Percentiles rank a stretch among this genome's conserved stretches.
phyloP scores from a whole-genome alignment of 2,329 filamentous ascomycete species.

The Westerdykella sp. region DNA sequence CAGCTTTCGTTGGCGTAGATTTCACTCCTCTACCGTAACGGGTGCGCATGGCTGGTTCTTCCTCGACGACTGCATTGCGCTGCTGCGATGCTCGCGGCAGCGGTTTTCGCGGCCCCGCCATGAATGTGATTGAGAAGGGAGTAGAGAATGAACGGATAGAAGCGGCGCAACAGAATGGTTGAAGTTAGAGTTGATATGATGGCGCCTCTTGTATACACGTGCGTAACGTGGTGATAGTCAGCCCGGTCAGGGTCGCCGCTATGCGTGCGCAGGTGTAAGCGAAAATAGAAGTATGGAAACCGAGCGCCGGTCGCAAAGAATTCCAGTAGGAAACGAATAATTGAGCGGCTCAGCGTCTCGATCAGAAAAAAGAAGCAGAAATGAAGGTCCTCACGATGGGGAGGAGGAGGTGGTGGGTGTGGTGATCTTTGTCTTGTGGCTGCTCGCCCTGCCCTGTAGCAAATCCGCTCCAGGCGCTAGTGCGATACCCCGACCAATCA shows the following conservation, averaged over 20 bases:
- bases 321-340: background rate
- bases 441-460: conserved; percentile 15
- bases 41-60: conserved; percentile 29
- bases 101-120: conserved; percentile 22
- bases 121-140: conserved; percentile 4
- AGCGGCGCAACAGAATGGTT: conserved; percentile 8
- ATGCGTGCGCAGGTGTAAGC: conserved; percentile 11
- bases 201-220: conserved; percentile 9
- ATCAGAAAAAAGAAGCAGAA: conserved; percentile 7
- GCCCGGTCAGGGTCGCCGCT: too few species aligned
- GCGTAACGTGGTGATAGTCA: conserved; percentile 5
- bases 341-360: background rate
- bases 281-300: conserved; percentile 16
- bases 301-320: too few species aligned
- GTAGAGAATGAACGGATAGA: conserved; percentile 6
- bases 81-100: conserved; percentile 26
- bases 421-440: conserved; percentile 33
- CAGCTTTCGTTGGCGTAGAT: conserved; percentile 24
- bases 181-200: conserved; percentile 6
- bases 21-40: conserved; percentile 29
- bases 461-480: conserved; percentile 22
- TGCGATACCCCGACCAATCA: conserved; percentile 22
- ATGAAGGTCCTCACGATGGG: conserved; percentile 10
- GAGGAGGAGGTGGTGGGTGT: conserved; percentile 17
- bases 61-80: conserved; percentile 23